Conservation (phyloP, 164 flowering plant species). For the Sextonia rubra region DNA sequence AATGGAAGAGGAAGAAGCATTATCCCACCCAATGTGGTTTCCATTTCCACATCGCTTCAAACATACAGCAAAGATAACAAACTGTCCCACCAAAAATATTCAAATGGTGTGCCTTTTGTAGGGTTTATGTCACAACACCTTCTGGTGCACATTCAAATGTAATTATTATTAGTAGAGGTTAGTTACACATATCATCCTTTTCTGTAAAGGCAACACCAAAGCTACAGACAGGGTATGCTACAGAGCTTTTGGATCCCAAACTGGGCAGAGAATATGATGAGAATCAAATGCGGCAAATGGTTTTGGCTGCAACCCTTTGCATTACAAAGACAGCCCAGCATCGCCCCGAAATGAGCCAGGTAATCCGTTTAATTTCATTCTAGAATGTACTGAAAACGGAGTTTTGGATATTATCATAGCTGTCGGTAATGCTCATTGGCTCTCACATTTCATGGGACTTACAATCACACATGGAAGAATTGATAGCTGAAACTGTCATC, state of each 20-base stretch:
- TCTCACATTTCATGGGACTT: constrained; percentile 1
- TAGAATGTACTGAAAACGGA: background rate
- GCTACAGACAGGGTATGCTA: constrained; percentile 47
- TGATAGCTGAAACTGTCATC: too few species aligned
- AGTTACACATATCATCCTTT: background rate
- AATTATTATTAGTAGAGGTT: background rate
- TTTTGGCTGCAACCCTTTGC: constrained; percentile 69
- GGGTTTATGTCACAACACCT: too few species aligned
- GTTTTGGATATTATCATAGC: background rate
- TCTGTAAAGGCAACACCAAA: constrained; percentile 65
- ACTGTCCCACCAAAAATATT: too few species aligned
- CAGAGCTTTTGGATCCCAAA: constrained; percentile 54
- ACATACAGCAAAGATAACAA: too few species aligned
- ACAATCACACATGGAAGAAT: too few species aligned
- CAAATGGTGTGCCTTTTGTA: too few species aligned
- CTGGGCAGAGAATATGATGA: constrained; percentile 46
- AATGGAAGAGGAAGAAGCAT: too few species aligned
- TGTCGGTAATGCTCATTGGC: background rate
- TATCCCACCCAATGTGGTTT: too few species aligned
- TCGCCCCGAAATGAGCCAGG: constrained; percentile 78
- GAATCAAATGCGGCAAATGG: constrained; percentile 66
- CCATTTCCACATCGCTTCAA: too few species aligned
- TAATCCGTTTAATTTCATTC: constrained; percentile 15
- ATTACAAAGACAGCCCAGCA: constrained; percentile 56
- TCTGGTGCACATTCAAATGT: too few species aligned